Evolutionary conservation across 192 early-diverging fungal genomes (phyloP), one percentile per base, ranked within the genome.

Genomic region (Rhizophagus sp.): DNA sequence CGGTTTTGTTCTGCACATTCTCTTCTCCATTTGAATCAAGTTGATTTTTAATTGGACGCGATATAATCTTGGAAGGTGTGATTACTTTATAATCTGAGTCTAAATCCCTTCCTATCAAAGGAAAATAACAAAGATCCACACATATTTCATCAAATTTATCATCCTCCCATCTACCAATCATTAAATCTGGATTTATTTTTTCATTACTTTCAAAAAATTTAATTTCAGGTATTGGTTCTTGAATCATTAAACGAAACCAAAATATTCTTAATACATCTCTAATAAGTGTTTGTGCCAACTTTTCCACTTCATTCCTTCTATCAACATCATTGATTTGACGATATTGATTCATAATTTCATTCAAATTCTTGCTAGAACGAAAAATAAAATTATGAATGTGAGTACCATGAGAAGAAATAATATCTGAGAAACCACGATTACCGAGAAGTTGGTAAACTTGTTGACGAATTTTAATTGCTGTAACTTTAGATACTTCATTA

Each of bases 381-480:
- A 11, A 2, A 39, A 70, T n/a, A 24, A 22, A 70, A 70, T 22
- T 57, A 70, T 41, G 36, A 39, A 24, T 24, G 6, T 3, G 11
- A 47, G 44, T 47, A 12, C 11, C 44, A 12, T 47, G 44, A 47
- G 11, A 47, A 47, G 44, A 12, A 47, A 47, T 47, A 47, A 15
- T 34, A 68, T 68, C 44, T 19, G 11, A 15, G 62, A 63, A 62
- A 5, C 57, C 75, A 25, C 61, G 75, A n/a, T 33, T 36, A 27
- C 75, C 62, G 34, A 76, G 75, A 12, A 76, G 12, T 39, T 10
- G 27, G 62, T 76, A 76, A 36, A 76, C n/a, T 19, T 36, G 75
- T 63, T 76, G 61, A 36, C 75, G 75, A 62, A 76, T 49, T 76
- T 76, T 76, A 39, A 39, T 76, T 36, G 52, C 12, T 11, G 74